Percentiles rank a stretch among this genome's conserved stretches.
These are phyloP conservation scores for Monosporascus sp. DNA, from an alignment of 2,329 filamentous ascomycete genomes.

Conservation along the genomic window DNA sequence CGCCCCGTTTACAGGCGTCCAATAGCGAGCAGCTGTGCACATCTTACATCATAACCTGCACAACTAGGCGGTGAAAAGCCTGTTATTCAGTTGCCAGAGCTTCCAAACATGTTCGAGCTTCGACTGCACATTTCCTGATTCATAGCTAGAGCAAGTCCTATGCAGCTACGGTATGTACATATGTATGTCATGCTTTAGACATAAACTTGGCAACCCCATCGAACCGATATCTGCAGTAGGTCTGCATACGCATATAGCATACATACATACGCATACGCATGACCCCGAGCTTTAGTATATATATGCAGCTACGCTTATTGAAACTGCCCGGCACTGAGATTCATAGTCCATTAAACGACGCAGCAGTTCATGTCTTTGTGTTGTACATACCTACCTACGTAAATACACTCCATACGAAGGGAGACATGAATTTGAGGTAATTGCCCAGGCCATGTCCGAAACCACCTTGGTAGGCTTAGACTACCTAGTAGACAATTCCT, in stretches of 20 bases:
- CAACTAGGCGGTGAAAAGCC: background rate
- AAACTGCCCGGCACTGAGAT: background rate
- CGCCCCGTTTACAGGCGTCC: background rate
- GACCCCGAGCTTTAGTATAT: background rate
- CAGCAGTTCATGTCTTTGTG: background rate
- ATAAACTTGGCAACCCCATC: background rate
- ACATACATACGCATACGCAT: too few relatives aligned
- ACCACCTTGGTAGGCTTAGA: background rate
- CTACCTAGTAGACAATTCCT: background rate
- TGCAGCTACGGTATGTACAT: background rate
- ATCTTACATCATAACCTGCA: slow-evolving; percentile 1
- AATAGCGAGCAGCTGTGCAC: background rate
- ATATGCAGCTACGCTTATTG: background rate
- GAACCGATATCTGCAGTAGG: too few relatives aligned
- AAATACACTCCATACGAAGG: background rate
- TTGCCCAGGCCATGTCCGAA: background rate
- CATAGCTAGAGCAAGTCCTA: background rate
- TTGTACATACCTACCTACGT: background rate
- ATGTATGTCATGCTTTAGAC: background rate
- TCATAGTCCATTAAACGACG: background rate
- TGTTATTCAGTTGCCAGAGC: background rate
- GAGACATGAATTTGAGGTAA: background rate
- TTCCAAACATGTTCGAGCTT: background rate
- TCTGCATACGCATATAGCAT: too few relatives aligned
- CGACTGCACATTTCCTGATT: background rate